Base-by-base conservation (phyloP, 305 asterid species). In the Fraxinus nigra region DNA sequence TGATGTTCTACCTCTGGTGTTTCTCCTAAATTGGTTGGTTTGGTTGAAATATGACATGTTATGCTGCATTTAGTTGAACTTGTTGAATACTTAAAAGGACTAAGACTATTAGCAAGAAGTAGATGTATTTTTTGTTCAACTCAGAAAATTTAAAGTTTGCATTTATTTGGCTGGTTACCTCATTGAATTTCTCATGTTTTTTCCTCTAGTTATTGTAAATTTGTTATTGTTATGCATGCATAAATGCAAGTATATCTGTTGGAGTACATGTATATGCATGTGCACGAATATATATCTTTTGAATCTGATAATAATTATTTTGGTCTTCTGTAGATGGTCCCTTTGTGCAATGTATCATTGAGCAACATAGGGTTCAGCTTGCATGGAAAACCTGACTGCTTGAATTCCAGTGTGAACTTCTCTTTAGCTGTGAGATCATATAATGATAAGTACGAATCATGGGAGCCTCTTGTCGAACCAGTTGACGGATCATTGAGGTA, bases 391-490 rank as follows among this genome's bases (percentile, higher is more conserved):
- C 85, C 91, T 35, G 93, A 91, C 87, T 82, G 80, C 86, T 85
- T 87, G 89, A 90, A 78, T 83, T 92, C 95, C 84, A 86, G 83
- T 85, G 90, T 90, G 82, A 83, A 77, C 83, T 94, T 94, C 84
- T 94, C 98, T 79, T 88, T 94, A 85, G 90, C 89, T 84, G 95
- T 92, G 72, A 87, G 97, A 87, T 95, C 98, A 28, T 95, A 88
- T 84, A 95, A 94, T 86, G 99, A 95, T 87, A 94, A 91, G 87
- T 94, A 92, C 80, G 99, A 95, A 77, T 86, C 97, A n/a, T 95
- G 99, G 99, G 99, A 95, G 88, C 99, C 99, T 84, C 88, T 94
- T 79, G 84, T 95, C 87, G 99, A 95, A 86, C 93, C 96, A 85
- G 93, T 93, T 81, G 99, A 94, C 34, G 98, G 97, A 86, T 86